Evolutionary conservation across 1,284 basidiomycete species (phyloP), one percentile per base, ranked within the genome.

Genomic region (Puccinia novopanici): DNA sequence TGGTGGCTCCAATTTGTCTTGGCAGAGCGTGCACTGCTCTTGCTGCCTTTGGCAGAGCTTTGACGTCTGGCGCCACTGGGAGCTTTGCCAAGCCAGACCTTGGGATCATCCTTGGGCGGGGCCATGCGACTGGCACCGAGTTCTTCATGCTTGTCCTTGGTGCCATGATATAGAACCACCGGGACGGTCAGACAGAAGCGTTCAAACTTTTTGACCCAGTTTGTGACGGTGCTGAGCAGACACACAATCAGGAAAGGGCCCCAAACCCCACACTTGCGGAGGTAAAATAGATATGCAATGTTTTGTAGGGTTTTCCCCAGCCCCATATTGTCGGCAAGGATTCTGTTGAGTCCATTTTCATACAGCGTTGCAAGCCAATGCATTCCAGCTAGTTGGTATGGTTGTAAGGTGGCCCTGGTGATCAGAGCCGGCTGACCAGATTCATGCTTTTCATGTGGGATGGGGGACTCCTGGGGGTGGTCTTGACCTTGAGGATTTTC

Each of bases 291-390:
- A 86, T 98, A 97, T 0, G 95, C 90, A 74, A 98, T 97, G 0
- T 91, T 93, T 88, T 98, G 95, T 0, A 98, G 88, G 0, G 95
- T 98, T 89, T 93, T 94, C 80, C 93, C 94, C 0, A 97, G 87
- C 50, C 95, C 95, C 95, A 98, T 98, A 85, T 98, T 93, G 83
- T 94, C 93, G 59, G 93, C 83, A 45, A 98, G 86, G 81, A 98
- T 98, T 2, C 96, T 96, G 54, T 94, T 95, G 73, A 98, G 91
- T 2, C 96, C 95, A 83, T 96, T 97, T 86, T 94, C 91, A 86
- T 95, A 94, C 13, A 99, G 87, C 48, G 91, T 91, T 4, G 93
- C 91, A 91, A 99, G 94, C 96, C 96, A 99, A 82, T 96, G 93
- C 19, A 98, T 90, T 5, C 96, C 96, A 74, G 95, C 93, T 0